A percentile compares a stretch with the other conserved stretches of the same genome.
Evolutionary conservation across 2,329 filamentous ascomycete species (phyloP).

Genomic region (Trichoderma atrobrunneum): DNA sequence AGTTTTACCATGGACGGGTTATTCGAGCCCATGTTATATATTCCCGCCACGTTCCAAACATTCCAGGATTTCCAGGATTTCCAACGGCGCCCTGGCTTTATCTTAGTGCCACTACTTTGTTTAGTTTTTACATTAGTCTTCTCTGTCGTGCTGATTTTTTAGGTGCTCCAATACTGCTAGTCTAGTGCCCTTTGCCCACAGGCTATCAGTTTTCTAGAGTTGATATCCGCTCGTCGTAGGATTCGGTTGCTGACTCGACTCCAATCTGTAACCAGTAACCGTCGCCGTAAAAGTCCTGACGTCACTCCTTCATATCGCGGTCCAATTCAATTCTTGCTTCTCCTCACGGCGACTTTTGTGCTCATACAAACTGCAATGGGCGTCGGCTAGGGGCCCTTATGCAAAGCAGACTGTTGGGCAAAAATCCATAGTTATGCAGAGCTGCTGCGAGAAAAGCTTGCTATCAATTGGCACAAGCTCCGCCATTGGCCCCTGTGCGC

Average conservation of each 20-base stretch:
- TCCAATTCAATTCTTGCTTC: not conserved
- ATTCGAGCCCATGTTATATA: not conserved
- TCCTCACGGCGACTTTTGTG: conserved; percentile 3
- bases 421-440: conserved; percentile 1
- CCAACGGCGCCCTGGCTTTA: not conserved
- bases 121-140: not conserved
- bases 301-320: not conserved
- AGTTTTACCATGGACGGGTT: not conserved
- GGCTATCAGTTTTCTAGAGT: not conserved
- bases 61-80: not conserved
- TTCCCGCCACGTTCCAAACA: not conserved
- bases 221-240: not conserved
- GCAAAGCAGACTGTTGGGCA: conserved; percentile 10
- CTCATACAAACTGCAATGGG: not conserved
- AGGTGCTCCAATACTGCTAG: not conserved
- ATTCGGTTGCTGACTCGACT: not conserved
- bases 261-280: not conserved
- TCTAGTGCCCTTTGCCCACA: not conserved
- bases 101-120: not conserved
- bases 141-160: not conserved
- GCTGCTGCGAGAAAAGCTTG: conserved; percentile 7
- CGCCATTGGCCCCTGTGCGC: conserved; percentile 2
- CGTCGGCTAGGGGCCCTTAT: not conserved
- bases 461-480: conserved; percentile 11
- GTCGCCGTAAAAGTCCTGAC: conserved; percentile 4